Evolutionary conservation across 805 yeast genomes (phyloP), one percentile per base, ranked within the genome.

Genomic region (Candida dajiaensis): DNA sequence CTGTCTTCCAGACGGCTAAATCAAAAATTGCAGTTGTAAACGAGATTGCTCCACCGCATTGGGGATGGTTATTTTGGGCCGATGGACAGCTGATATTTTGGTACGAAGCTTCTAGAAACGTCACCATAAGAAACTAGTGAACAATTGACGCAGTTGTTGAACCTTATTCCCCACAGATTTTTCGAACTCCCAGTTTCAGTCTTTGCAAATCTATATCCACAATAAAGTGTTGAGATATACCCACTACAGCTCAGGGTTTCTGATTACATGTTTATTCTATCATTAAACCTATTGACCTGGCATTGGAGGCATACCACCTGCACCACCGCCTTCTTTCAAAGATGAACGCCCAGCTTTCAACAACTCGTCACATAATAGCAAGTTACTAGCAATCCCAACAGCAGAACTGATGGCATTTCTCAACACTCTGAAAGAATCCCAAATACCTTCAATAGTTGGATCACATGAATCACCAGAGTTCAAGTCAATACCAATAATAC

Each of bases 301-400:
- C 28, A 49, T 48, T 37, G 54, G 55, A 40, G 50, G 57, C 28
- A 53, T 52, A 10, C 50, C 52, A 25, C 53, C 51, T 26, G 50
- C 56, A 25, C 44, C 52, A 38, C 51, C 54, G 39, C 78, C 80
- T 54, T 81, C 81, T 68, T 90, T 89, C 70, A 89, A 74, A 11
- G 96, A 86, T 13, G 96, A 88, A 58, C 95, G 80, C 42, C 99
- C 99, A 2, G 99, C 99, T 71, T 92, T 89, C 62, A 94, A 76
- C 54, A 94, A 75, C 70, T 94, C 99, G 70, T 94, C 99, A 73
- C 99, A 94, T 52, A 94, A 74, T 54, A 94, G 76, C 59, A 94
- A 71, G 64, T 94, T 94, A 52, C 94, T 83, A 1, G 99, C 92
- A 59, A 94, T 94, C 45, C 97, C 96, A 1, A 95, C 85, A 35